These are phyloP conservation scores for Suillus cothurnatus DNA, from an alignment of 768 basidiomycete species.

Conservation along the genomic window DNA sequence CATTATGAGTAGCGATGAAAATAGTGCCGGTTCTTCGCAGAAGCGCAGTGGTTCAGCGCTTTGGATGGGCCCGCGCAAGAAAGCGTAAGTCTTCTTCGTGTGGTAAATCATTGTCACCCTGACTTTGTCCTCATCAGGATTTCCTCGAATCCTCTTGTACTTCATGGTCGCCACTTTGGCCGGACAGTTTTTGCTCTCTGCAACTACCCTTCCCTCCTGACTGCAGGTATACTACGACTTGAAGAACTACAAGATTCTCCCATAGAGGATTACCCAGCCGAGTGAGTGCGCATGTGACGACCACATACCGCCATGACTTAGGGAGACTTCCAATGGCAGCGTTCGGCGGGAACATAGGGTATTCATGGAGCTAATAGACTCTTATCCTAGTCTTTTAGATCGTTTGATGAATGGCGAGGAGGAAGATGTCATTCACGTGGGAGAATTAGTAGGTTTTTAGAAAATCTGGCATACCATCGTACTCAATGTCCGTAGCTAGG, in stretches of 20 bases:
- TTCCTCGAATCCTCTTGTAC: not conserved
- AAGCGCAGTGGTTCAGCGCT: not conserved
- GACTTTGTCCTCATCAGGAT: not conserved
- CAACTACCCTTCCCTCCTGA: not conserved
- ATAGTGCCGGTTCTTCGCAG: not conserved
- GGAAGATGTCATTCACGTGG: not conserved
- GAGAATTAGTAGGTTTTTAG: not conserved
- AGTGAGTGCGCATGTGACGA: not conserved
- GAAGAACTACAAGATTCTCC: not conserved
- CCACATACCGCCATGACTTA: too few species aligned
- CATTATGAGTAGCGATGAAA: not conserved
- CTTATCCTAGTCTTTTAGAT: not conserved
- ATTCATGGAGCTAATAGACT: not conserved
- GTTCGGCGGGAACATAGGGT: slow-evolving; percentile 3
- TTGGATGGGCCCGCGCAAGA: not conserved
- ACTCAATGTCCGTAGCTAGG: too few species aligned
- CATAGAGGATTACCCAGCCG: not conserved
- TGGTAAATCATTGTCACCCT: too few species aligned
- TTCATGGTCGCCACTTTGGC: slow-evolving; percentile 3
- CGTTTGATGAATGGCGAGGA: not conserved
- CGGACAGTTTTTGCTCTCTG: not conserved
- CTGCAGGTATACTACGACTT: not conserved
- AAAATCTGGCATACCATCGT: too few species aligned
- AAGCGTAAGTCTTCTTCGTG: not conserved
- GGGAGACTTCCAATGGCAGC: not conserved